Percentiles rank a stretch among this genome's conserved stretches.
Evolutionary conservation across 768 basidiomycete species (phyloP).

Genomic region (Tricholoma sp.): DNA sequence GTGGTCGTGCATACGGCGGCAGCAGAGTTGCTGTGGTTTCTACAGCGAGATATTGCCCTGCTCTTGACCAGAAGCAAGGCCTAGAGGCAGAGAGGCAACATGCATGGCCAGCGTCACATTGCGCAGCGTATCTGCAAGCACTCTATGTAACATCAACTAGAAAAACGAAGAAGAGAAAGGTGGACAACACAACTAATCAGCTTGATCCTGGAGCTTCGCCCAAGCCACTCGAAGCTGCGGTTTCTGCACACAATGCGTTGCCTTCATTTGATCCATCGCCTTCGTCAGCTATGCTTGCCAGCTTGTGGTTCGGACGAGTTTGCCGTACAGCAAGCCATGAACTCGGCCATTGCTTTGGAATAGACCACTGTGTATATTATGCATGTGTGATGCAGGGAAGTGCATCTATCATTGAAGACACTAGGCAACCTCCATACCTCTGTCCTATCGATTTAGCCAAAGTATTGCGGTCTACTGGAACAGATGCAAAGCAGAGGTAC

Average conservation of each 20-base stretch:
- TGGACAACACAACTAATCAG: neutral
- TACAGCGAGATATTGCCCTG: conserved; percentile 30
- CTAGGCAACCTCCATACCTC: conserved; percentile 30
- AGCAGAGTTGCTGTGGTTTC: conserved; percentile 34
- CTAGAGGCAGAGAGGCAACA: conserved; percentile 23
- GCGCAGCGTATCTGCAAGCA: conserved; percentile 19
- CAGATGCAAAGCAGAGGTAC: conserved; percentile 16
- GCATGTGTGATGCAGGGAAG: conserved; percentile 34
- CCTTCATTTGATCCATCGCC: conserved; percentile 7
- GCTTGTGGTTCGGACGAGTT: conserved; percentile 29
- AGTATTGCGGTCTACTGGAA: conserved; percentile 20
- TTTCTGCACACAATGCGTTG: conserved; percentile 3
- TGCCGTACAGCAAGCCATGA: conserved; percentile 34
- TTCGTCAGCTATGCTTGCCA: conserved; percentile 13
- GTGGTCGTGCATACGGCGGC: conserved; percentile 35
- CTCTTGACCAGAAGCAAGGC: conserved; percentile 21
- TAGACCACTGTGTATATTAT: conserved; percentile 34
- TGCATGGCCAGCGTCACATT: conserved; percentile 34
- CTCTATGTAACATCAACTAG: conserved; percentile 14
- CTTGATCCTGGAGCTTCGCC: neutral
- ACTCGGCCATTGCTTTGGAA: conserved; percentile 35
- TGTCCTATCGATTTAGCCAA: conserved; percentile 30
- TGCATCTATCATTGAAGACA: conserved; percentile 25
- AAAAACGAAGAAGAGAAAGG: conserved; percentile 2
- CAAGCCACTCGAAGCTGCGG: neutral